Percentiles rank a stretch among this genome's conserved stretches.
These are phyloP conservation scores for Suillus paluster DNA, from an alignment of 768 basidiomycete species.

Conservation along the genomic window DNA sequence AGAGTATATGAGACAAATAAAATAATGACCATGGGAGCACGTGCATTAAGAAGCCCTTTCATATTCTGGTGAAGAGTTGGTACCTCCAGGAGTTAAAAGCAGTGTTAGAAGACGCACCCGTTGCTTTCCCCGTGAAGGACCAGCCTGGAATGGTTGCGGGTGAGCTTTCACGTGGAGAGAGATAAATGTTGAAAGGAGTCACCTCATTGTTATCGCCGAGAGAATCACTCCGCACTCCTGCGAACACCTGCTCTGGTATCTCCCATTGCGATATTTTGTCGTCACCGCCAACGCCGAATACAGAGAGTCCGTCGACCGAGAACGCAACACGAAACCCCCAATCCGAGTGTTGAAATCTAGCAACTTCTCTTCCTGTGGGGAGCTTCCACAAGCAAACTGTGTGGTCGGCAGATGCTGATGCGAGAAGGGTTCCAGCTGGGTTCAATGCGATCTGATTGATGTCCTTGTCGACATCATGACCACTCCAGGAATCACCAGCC, in stretches of 20 bases:
- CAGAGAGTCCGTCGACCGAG: neutral
- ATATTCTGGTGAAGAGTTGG: too few species aligned
- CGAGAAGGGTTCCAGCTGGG: constrained; percentile 26
- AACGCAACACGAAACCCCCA: neutral
- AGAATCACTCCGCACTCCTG: neutral
- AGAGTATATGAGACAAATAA: too few species aligned
- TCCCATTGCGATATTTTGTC: neutral
- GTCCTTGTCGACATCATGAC: neutral
- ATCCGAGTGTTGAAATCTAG: constrained; percentile 17
- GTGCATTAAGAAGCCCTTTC: too few species aligned
- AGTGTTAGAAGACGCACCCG: too few species aligned
- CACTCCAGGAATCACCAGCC: neutral
- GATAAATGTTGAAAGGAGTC: too few species aligned
- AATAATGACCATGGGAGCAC: too few species aligned
- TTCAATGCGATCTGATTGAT: constrained; percentile 31
- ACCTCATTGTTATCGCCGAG: too few species aligned
- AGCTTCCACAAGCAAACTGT: constrained; percentile 34
- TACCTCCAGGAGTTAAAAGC: too few species aligned
- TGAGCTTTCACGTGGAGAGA: too few species aligned
- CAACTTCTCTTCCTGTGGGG: constrained; percentile 20
- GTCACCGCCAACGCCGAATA: neutral
- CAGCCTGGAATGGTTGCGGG: too few species aligned
- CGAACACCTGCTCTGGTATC: neutral
- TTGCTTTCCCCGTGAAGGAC: too few species aligned
- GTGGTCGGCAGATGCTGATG: too few species aligned